A percentile compares a stretch with the other conserved stretches of the same genome.
Conservation (phyloP, 1,139 yeast species). For the Yamadazyma trypodendri region DNA sequence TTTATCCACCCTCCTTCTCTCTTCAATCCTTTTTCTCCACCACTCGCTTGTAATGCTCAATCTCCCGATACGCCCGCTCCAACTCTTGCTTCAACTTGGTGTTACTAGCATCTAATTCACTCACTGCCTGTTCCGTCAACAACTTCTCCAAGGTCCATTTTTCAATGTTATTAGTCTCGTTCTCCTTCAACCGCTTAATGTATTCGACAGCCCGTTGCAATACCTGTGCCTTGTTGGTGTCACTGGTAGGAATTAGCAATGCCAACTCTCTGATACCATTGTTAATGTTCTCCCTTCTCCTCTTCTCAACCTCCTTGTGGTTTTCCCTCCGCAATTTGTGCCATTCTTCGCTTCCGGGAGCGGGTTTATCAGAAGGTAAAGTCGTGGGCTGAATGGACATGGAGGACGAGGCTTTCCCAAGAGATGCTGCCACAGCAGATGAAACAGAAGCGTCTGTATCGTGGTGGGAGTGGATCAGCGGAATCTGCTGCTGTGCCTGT, state of each 20-base stretch:
- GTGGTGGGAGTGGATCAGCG: background rate
- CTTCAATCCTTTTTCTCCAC: constrained; percentile 24
- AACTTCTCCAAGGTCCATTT: constrained; percentile 93
- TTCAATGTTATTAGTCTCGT: constrained; percentile 83
- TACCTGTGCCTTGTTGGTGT: constrained; percentile 89
- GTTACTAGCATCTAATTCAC: constrained; percentile 33
- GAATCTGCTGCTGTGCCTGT: constrained; percentile 13
- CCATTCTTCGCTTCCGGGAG: constrained; percentile 83
- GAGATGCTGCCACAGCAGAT: constrained; percentile 10
- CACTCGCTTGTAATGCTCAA: constrained; percentile 72
- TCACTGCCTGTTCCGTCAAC: constrained; percentile 85
- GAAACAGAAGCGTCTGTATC: background rate
- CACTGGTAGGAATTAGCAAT: constrained; percentile 79
- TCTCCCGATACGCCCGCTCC: constrained; percentile 91
- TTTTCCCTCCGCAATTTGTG: constrained; percentile 80
- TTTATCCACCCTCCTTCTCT: too few species aligned
- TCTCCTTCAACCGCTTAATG: constrained; percentile 82
- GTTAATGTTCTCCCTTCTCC: constrained; percentile 92
- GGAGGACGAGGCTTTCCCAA: constrained; percentile 7
- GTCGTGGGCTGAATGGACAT: constrained; percentile 33
- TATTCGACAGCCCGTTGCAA: constrained; percentile 86
- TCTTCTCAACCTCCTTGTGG: constrained; percentile 96
- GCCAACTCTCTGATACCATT: constrained; percentile 85
- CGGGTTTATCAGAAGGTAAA: constrained; percentile 44
- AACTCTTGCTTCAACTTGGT: constrained; percentile 26